Evolutionary conservation across 495 filamentous ascomycete genomes (phyloP).

Genomic region (Hypoxylon trugodes): DNA sequence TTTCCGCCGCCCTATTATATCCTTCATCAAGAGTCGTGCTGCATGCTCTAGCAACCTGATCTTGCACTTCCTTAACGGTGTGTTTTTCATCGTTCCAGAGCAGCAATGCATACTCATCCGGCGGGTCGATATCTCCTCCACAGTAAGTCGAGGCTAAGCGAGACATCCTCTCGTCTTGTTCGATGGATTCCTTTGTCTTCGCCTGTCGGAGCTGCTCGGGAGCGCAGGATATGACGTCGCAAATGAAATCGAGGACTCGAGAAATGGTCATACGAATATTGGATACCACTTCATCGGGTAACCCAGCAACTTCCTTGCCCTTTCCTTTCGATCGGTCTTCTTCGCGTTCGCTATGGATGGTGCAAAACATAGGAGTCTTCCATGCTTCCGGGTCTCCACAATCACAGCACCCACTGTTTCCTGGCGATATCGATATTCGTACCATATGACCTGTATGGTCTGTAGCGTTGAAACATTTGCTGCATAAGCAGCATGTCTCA

Average conservation of each 20-base stretch:
- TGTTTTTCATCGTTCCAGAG: constrained; percentile 99
- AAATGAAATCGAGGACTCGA: constrained; percentile 88
- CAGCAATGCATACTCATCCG: constrained; percentile 81
- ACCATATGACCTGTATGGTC: constrained; percentile 96
- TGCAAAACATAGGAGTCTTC: constrained; percentile 86
- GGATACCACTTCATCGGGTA: constrained; percentile 77
- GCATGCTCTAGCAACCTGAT: constrained; percentile 92
- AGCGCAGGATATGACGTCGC: constrained; percentile 96
- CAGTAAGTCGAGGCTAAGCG: constrained; percentile 79
- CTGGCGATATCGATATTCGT: constrained; percentile 81
- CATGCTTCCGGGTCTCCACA: constrained; percentile 96
- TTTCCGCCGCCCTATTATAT: constrained; percentile 79
- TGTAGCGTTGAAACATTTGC: constrained; percentile 91
- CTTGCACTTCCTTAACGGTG: constrained; percentile 87
- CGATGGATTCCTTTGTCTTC: constrained; percentile 81
- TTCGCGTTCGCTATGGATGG: constrained; percentile 80
- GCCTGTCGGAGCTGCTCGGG: constrained; percentile 90
- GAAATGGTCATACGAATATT: constrained; percentile 85
- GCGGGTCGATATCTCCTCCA: constrained; percentile 62
- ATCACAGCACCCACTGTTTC: constrained; percentile 95
- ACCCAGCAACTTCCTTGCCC: constrained; percentile 59
- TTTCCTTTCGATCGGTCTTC: constrained; percentile 69
- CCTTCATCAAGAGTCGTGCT: constrained; percentile 74
- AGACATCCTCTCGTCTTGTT: constrained; percentile 81
- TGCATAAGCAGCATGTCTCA: constrained; percentile 86